phyloP scores from a whole-genome alignment of 441 rosid species.

The Croton laevigatus region DNA sequence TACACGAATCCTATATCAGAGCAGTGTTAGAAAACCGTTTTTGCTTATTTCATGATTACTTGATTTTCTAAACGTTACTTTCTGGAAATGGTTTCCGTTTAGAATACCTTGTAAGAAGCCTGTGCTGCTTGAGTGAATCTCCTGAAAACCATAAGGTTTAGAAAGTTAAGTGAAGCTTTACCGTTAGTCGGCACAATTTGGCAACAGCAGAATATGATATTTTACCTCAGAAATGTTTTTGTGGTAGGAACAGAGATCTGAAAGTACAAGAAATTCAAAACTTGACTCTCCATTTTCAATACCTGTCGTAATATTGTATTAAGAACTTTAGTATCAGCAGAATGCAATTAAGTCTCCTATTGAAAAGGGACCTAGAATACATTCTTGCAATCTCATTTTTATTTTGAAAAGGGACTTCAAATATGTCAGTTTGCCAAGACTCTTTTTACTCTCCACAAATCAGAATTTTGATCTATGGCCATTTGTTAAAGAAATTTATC shows the following conservation, averaged over 20 bases:
- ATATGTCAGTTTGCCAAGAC: too few relatives aligned
- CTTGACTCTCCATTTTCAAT: constrained; percentile 63
- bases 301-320: too few relatives aligned
- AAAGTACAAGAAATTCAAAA: constrained; percentile 61
- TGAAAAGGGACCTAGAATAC: too few relatives aligned
- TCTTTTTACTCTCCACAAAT: too few relatives aligned
- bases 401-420: too few relatives aligned
- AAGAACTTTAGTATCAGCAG: too few relatives aligned
- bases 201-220: constrained; percentile 11
- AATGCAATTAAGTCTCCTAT: neutral
- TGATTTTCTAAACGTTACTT: neutral
- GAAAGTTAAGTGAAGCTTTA: constrained; percentile 6
- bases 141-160: constrained; percentile 42
- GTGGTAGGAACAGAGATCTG: constrained; percentile 72
- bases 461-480: too few relatives aligned
- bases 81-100: constrained; percentile 10
- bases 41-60: neutral
- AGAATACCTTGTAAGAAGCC: constrained; percentile 53
- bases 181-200: constrained; percentile 5
- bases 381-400: too few relatives aligned
- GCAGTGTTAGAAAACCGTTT: constrained; percentile 11
- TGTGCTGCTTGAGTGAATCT: constrained; percentile 79
- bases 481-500: too few relatives aligned
- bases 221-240: constrained; percentile 79
- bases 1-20: constrained; percentile 44